Percentiles rank a stretch among this genome's conserved stretches.
phyloP scores from a whole-genome alignment of 2,329 filamentous ascomycete genomes.

The Macroventuria anomochaeta region DNA sequence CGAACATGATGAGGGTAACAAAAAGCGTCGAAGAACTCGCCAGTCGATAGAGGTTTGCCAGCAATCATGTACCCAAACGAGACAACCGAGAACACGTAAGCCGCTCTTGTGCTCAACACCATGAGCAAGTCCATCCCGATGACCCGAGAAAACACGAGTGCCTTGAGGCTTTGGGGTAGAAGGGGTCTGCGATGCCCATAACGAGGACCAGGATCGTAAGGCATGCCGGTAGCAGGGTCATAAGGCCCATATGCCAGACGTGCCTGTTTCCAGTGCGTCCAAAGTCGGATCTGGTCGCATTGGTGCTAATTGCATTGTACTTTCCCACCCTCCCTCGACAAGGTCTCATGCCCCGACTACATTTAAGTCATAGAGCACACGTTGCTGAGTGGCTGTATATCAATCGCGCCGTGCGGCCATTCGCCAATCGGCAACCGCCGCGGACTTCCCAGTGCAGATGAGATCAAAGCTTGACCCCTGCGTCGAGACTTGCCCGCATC shows the following conservation, averaged over 20 bases:
- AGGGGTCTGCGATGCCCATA: constrained; percentile 68
- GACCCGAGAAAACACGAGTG: constrained; percentile 63
- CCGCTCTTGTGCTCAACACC: constrained; percentile 69
- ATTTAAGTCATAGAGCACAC: constrained; percentile 57
- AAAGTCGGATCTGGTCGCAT: constrained; percentile 55
- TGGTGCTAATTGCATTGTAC: constrained; percentile 53
- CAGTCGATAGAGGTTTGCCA: constrained; percentile 49
- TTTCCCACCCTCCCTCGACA: constrained; percentile 44
- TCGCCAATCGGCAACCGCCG: constrained; percentile 19
- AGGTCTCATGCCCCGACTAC: constrained; percentile 59
- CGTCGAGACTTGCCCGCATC: constrained; percentile 53
- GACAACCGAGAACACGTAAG: constrained; percentile 67
- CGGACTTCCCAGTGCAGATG: constrained; percentile 18
- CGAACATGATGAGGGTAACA: constrained; percentile 61
- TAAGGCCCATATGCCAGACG: constrained; percentile 58
- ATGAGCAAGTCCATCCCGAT: constrained; percentile 75
- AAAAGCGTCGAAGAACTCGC: constrained; percentile 62
- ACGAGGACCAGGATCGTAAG: constrained; percentile 61
- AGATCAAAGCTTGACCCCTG: constrained; percentile 36
- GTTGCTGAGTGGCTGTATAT: constrained; percentile 29
- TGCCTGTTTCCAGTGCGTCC: constrained; percentile 60
- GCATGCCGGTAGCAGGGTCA: constrained; percentile 44
- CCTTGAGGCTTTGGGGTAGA: constrained; percentile 72
- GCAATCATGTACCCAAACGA: constrained; percentile 52
- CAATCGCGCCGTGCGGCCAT: constrained; percentile 34